phyloP scores from a whole-genome alignment of 345 rosid species.

The Eucalyptus virginea region DNA sequence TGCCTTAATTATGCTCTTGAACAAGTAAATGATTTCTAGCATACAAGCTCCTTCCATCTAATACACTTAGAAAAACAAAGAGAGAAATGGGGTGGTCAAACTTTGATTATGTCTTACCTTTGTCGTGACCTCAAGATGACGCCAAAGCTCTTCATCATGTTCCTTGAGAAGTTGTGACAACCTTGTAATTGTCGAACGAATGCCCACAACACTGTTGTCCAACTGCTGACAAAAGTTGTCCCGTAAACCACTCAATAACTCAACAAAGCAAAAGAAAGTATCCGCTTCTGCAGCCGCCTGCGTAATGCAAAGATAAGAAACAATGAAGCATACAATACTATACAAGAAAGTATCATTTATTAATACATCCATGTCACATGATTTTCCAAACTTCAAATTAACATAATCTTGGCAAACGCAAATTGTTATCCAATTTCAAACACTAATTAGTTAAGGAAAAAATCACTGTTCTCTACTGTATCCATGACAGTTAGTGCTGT shows the following conservation, averaged over 20 bases:
- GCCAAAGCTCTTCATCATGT: slow-evolving; percentile 99
- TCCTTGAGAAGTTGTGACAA: slow-evolving; percentile 83
- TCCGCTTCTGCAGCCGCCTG: slow-evolving; percentile 84
- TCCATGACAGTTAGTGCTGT: neutral
- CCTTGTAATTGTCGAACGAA: slow-evolving; percentile 74
- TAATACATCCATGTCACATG: neutral
- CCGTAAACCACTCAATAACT: slow-evolving; percentile 90
- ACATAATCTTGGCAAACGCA: neutral
- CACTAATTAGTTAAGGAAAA: neutral
- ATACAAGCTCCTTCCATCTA: neutral
- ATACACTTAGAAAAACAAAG: neutral
- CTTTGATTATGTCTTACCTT: slow-evolving; percentile 38
- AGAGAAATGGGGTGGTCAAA: neutral
- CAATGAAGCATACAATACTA: neutral
- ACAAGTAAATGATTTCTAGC: neutral
- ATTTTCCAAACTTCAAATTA: neutral
- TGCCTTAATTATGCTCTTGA: neutral
- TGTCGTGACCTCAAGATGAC: slow-evolving; percentile 91
- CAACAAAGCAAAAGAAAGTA: slow-evolving; percentile 92
- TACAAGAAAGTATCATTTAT: neutral
- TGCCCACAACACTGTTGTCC: slow-evolving; percentile 92
- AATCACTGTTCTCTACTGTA: neutral
- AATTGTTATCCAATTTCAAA: neutral
- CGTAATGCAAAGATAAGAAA: neutral
- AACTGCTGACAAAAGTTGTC: slow-evolving; percentile 97